Percentiles rank a stretch among this genome's conserved stretches.
These are phyloP conservation scores for Melanogaster broomeanus DNA, from an alignment of 768 basidiomycete species.

Conservation along the genomic window DNA sequence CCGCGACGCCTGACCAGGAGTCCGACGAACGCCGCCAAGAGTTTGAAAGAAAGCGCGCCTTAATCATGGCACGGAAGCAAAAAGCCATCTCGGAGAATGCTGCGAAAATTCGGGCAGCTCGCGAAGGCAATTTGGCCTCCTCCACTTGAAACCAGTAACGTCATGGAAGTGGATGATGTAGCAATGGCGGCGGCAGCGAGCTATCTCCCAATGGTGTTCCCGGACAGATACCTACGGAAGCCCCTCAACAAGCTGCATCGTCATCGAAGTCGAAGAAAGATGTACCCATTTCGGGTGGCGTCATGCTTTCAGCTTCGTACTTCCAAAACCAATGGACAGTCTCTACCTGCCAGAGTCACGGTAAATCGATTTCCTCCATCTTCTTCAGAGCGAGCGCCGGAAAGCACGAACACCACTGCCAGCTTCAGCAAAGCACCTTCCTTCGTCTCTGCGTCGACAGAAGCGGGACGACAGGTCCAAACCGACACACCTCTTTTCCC, in stretches of 20 bases:
- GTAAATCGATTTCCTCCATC: background rate
- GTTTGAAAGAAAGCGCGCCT: slow-evolving; percentile 4
- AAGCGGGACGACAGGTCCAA: slow-evolving; percentile 11
- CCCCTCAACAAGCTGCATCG: background rate
- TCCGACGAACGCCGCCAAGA: slow-evolving; percentile 1
- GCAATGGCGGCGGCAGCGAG: background rate
- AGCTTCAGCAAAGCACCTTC: slow-evolving; percentile 1
- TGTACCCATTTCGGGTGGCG: slow-evolving; percentile 15
- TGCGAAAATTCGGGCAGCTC: slow-evolving; percentile 26
- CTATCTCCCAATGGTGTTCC: background rate
- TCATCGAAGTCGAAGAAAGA: slow-evolving; percentile 5
- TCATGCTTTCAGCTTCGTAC: slow-evolving; percentile 13
- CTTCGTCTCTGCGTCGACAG: slow-evolving; percentile 8
- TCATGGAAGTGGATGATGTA: slow-evolving; percentile 6
- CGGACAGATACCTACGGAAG: background rate
- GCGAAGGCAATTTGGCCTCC: background rate
- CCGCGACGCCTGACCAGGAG: background rate
- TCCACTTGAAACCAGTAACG: background rate
- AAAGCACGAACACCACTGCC: background rate
- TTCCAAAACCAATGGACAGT: background rate
- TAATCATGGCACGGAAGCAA: slow-evolving; percentile 20
- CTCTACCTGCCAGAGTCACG: slow-evolving; percentile 2
- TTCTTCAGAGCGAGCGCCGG: background rate
- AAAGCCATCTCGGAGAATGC: slow-evolving; percentile 31
- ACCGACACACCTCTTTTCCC: slow-evolving; percentile 7